Conservation (phyloP, 2,329 filamentous ascomycete genomes). For the Pyrenophora tritici-repentis region DNA sequence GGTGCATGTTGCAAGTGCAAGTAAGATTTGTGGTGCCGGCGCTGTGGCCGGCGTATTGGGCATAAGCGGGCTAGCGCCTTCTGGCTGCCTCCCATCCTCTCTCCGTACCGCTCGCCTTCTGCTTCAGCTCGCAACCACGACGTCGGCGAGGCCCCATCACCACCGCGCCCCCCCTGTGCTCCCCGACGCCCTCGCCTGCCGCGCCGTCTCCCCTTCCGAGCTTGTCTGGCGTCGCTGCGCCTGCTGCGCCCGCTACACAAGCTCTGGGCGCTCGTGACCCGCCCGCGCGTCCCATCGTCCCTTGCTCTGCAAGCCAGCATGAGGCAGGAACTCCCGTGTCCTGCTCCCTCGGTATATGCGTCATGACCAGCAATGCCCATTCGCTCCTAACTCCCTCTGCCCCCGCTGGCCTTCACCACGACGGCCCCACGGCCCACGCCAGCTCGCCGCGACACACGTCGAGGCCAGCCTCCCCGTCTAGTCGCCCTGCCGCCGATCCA, state of each 20-base stretch:
- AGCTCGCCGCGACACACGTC: conserved; percentile 4
- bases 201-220: too few relatives aligned
- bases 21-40: too few relatives aligned
- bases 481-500: too few relatives aligned
- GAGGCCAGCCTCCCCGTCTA: too few relatives aligned
- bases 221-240: background rate
- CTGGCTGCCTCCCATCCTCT: too few relatives aligned
- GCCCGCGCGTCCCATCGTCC: conserved; percentile 17
- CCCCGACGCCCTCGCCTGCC: too few relatives aligned
- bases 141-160: too few relatives aligned
- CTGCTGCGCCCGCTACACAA: background rate
- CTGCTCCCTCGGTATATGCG: conserved; percentile 40
- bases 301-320: conserved; percentile 43
- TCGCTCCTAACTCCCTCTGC: conserved; percentile 35
- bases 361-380: conserved; percentile 49
- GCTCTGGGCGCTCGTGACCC: background rate
- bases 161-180: conserved; percentile 2
- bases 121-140: too few relatives aligned
- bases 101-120: too few relatives aligned
- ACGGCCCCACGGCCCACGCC: conserved; percentile 19
- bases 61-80: too few relatives aligned
- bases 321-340: conserved; percentile 47
- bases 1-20: too few relatives aligned
- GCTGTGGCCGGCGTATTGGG: too few relatives aligned
- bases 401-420: conserved; percentile 17